A percentile compares a stretch with the other conserved stretches of the same genome.
These are phyloP conservation scores for Populus deltoides DNA, from an alignment of 345 rosid genomes.

Conservation along the genomic window DNA sequence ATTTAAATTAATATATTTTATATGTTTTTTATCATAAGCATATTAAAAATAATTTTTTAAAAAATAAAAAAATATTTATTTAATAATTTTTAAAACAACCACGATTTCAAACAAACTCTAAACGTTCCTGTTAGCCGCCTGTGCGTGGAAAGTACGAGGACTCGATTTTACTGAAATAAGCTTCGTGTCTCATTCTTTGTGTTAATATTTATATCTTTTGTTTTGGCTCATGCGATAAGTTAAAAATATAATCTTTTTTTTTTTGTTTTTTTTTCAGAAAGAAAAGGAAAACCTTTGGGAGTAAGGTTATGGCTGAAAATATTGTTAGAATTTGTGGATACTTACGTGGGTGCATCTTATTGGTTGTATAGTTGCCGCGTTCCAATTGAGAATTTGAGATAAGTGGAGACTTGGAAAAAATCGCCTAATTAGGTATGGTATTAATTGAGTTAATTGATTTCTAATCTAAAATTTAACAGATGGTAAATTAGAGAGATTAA, in stretches of 20 bases:
- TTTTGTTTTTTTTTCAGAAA: neutral
- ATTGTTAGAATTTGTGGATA: neutral
- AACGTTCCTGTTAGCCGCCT: slow-evolving; percentile 26
- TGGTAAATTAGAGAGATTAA: fast-evolving
- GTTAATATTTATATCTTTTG: neutral
- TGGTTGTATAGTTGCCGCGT: neutral
- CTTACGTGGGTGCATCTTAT: neutral
- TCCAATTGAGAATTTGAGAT: no score
- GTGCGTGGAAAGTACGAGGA: no score
- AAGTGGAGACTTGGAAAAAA: no score
- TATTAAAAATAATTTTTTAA: no score
- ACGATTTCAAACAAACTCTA: no score
- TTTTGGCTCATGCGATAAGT: slow-evolving; percentile 5
- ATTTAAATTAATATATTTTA: no score
- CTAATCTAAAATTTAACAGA: no score
- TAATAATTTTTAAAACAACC: no score
- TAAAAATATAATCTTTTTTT: neutral
- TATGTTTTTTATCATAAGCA: no score
- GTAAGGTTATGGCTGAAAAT: neutral
- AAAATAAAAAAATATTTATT: neutral
- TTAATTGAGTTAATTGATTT: neutral
- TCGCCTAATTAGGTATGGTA: neutral
- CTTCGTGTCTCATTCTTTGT: no score
- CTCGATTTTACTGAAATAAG: neutral
- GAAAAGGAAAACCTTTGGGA: neutral